Evolutionary conservation across 179 eudicot species (phyloP).

Genomic region (Vitellaria paradoxa): DNA sequence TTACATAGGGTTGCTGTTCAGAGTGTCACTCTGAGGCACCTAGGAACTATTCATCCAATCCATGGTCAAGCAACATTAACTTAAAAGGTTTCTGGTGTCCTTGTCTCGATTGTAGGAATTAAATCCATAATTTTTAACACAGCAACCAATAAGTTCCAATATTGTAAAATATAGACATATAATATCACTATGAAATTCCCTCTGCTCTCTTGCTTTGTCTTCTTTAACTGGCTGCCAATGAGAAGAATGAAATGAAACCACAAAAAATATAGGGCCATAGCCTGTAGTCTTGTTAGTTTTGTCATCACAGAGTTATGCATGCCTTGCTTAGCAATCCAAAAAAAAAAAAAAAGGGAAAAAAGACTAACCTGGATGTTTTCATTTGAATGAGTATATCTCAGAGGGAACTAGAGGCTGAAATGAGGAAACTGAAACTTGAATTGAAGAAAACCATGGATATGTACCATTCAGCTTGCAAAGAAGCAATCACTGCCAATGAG

Average conservation of each 20-base stretch:
- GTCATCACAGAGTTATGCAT: no score
- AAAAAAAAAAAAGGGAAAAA: no score
- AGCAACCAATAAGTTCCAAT: neutral
- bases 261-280: no score
- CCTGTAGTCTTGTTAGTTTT: no score
- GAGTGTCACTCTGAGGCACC: neutral
- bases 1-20: neutral
- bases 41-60: neutral
- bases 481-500: constrained; percentile 41
- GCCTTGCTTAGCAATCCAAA: no score
- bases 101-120: neutral
- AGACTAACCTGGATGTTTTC: no score
- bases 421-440: constrained; percentile 48
- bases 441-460: constrained; percentile 49
- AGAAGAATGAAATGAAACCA: neutral
- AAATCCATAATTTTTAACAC: neutral
- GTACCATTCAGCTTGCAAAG: constrained; percentile 48
- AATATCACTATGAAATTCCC: no score
- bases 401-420: constrained; percentile 60
- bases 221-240: neutral
- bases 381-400: constrained; percentile 17
- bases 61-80: neutral
- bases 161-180: neutral
- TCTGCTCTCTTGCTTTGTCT: neutral
- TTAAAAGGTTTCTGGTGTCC: neutral